Percentiles rank a stretch among this genome's conserved stretches.
Evolutionary conservation across 805 yeast genomes (phyloP).

Genomic region (Kluyveromyces dobzhanskii): DNA sequence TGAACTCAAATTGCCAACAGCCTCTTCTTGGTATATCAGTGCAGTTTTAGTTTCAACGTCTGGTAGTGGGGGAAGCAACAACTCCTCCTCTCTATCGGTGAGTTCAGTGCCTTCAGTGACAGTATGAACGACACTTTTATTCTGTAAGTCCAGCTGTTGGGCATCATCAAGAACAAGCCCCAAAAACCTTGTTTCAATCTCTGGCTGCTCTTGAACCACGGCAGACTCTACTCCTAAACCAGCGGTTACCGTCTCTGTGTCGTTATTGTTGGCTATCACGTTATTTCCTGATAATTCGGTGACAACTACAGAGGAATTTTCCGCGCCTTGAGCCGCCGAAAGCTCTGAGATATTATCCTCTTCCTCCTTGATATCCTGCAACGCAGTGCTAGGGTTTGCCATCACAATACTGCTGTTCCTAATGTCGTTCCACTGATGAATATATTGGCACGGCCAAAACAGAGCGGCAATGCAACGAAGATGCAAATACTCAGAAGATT

Average conservation of each 20-base stretch:
- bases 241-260: neutral
- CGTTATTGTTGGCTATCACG: neutral
- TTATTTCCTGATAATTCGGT: neutral
- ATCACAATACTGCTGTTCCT: neutral
- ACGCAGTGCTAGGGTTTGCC: conserved; percentile 6
- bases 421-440: too few relatives aligned
- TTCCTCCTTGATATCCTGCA: conserved; percentile 24
- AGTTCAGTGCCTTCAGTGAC: neutral
- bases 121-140: neutral
- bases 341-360: conserved; percentile 13
- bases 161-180: neutral
- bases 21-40: conserved; percentile 3
- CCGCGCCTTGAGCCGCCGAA: neutral
- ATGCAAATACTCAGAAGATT: too few relatives aligned
- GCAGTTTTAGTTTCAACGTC: conserved; percentile 6
- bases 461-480: too few relatives aligned
- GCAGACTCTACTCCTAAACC: neutral
- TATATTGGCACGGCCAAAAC: too few relatives aligned
- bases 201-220: conserved; percentile 1
- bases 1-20: neutral
- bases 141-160: neutral
- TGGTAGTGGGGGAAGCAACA: conserved; percentile 9
- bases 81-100: conserved; percentile 3
- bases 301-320: neutral
- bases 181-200: conserved; percentile 1